Base-by-base conservation (phyloP, 257 asterid genomes). In the Penstemon davidsonii region DNA sequence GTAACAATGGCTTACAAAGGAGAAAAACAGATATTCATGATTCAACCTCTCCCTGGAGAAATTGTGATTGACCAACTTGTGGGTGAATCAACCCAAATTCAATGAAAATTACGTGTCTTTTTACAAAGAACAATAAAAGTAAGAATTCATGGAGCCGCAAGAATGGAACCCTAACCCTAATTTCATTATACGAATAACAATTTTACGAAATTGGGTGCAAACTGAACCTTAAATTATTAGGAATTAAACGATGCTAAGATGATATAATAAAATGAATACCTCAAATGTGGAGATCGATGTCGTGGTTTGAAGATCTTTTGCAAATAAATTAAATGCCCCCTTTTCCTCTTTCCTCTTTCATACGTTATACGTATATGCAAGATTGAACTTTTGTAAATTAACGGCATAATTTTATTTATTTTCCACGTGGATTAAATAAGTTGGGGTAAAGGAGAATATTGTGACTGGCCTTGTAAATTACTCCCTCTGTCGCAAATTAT, bases 141-240 rank as follows among this genome's bases (percentile, higher is more conserved):
- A 39, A 19, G 42, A 18, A 68, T 33, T 36, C n/a, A 12, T 25
- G 45, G 41, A 3, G 45, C 45, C 13, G 36, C 65, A 36, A 10
- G 15, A 13, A 33, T 12, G 8, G 33, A 46, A 66, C 66, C 76
- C 67, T 76, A 76, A 72, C 70, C 75, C 75, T 64, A 60, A 64
- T 60, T 59, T 40, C 66, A 44, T 7, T 19, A 40, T 18, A 43
- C 64, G 42, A 15, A 39, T 51, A n/a, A 18, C 7, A 58, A 49
- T 33, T 10, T 51, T 43, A 39, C 41, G 11, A 46, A 68, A 10
- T 41, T 10, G 33, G 50, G 49, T 46, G 46, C 13, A 39, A 36
- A 45, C 11, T 13, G 37, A 58, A 53, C 54, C 4, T 13, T 6
- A 46, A 61, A 44, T 15, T 44, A 44, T 15, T 44, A 68, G 19